A percentile compares a stretch with the other conserved stretches of the same genome.
Conservation (phyloP, 192 early-diverging fungal genomes). For the Podila epigama region DNA sequence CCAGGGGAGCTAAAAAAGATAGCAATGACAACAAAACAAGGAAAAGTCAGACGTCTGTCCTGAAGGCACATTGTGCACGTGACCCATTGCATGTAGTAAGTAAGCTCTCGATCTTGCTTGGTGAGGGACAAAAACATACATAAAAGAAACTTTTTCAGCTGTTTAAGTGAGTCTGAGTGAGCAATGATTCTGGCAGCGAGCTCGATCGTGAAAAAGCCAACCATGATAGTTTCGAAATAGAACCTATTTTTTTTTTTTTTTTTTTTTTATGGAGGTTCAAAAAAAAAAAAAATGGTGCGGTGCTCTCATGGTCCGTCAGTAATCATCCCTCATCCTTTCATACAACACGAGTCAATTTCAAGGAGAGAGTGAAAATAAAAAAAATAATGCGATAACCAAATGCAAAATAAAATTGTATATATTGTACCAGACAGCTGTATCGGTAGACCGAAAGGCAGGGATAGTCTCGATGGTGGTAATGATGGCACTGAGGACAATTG, state of each 20-base stretch:
- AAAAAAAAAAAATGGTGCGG: too few relatives aligned
- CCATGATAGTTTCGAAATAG: slow-evolving; percentile 69
- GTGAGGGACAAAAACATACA: slow-evolving; percentile 22
- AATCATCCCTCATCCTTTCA: too few relatives aligned
- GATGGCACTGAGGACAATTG: slow-evolving; percentile 73
- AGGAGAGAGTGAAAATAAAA: too few relatives aligned
- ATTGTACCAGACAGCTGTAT: slow-evolving; percentile 55
- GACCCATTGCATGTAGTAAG: background rate
- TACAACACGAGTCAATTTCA: too few relatives aligned
- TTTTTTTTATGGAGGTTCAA: background rate
- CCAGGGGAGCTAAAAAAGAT: slow-evolving; percentile 52
- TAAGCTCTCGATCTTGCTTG: background rate
- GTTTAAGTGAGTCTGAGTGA: slow-evolving; percentile 70
- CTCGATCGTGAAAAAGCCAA: slow-evolving; percentile 74
- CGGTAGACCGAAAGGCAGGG: slow-evolving; percentile 65
- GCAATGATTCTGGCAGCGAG: slow-evolving; percentile 70
- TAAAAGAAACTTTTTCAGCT: slow-evolving; percentile 59
- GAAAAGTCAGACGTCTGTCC: too few relatives aligned
- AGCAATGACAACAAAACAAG: too few relatives aligned
- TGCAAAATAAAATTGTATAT: background rate
- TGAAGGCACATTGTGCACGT: too few relatives aligned
- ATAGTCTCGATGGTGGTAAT: slow-evolving; percentile 83
- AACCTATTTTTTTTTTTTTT: slow-evolving; percentile 49
- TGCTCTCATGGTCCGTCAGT: too few relatives aligned
- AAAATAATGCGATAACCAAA: background rate